Evolutionary conservation across 73 alveolate species (phyloP).

Genomic region (Paramecium bursaria): DNA sequence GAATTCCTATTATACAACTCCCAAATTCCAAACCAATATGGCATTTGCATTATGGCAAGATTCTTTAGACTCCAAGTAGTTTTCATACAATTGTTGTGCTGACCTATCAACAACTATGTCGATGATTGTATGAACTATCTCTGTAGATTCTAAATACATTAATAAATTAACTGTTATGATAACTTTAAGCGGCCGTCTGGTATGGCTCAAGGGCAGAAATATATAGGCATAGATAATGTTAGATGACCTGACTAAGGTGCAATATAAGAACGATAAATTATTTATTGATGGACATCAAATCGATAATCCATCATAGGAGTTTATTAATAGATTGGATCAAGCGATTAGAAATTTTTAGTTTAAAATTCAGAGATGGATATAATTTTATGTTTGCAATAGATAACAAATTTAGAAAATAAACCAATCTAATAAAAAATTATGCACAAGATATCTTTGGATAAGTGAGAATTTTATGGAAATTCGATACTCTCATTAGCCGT

Average conservation of each 20-base stretch:
- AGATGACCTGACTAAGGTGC: not conserved
- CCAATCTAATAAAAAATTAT: not conserved
- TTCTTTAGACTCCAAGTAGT: slow-evolving; percentile 18
- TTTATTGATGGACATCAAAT: not conserved
- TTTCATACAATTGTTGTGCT: slow-evolving; percentile 18
- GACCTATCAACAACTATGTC: not conserved
- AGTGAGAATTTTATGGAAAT: not conserved
- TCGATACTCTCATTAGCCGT: not conserved
- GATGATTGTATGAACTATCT: slow-evolving; percentile 28
- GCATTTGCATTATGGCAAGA: slow-evolving; percentile 21
- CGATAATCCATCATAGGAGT: not conserved
- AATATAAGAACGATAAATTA: too few relatives aligned
- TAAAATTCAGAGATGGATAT: too few relatives aligned
- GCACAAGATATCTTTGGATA: not conserved
- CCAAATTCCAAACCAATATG: slow-evolving; percentile 15
- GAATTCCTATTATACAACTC: slow-evolving; percentile 51
- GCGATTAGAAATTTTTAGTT: not conserved
- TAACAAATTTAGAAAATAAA: too few relatives aligned
- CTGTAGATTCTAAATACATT: slow-evolving; percentile 30
- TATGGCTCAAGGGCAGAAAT: too few relatives aligned
- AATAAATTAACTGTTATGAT: too few relatives aligned
- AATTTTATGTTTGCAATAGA: not conserved
- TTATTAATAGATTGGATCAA: not conserved
- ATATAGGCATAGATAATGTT: not conserved
- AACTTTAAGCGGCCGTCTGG: not conserved